Evolutionary conservation across 208 protist species (phyloP), one percentile per base, ranked within the genome.

Genomic region (Acanthamoeba sp.): DNA sequence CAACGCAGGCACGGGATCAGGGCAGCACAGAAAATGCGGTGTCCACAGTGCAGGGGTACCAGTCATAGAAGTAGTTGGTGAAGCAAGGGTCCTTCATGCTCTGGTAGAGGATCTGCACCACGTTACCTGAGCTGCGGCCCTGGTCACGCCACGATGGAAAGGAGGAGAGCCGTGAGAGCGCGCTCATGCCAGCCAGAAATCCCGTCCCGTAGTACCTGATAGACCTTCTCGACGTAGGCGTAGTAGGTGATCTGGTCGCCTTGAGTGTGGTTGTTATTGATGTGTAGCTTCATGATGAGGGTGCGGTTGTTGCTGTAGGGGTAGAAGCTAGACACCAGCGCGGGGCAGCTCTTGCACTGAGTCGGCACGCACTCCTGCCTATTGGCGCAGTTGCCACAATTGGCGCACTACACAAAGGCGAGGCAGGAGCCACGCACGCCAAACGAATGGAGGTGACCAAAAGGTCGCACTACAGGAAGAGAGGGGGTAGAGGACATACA

Each of bases 251-350:
- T 84, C 42, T 84, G 76, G 76, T 84, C 76, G 6, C 76, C 76
- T 24, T 84, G 76, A 9, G 76, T 84, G 42, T 84, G 76, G 76
- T 84, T 84, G 76, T 55, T 84, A 40, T 84, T 84, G 76, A 84
- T n/a, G 76, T 84, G 76, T 9, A 84, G 50, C 76, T 84, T 45
- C 76, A 84, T 84, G 76, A 84, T 84, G 42, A 84, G 76, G 76
- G 76, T 84, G 42, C 76, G 76, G 76, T 84, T 84, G 40, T 34
- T 84, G 40, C 27, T 38, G 76, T 84, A 84, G 42, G 76, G 76
- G 76, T 84, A 84, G 42, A 84, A 84, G 34, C n/a, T 55, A 7
- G 76, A 84, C 34, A 84, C 76, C 24, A 84, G 76, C 4, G 76
- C 34, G 16, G 76, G 76, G 76, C 76, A 84, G 42, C 42, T 45